phyloP scores from a whole-genome alignment of 2,329 filamentous ascomycete species.

The Didymosphaeria variabile region DNA sequence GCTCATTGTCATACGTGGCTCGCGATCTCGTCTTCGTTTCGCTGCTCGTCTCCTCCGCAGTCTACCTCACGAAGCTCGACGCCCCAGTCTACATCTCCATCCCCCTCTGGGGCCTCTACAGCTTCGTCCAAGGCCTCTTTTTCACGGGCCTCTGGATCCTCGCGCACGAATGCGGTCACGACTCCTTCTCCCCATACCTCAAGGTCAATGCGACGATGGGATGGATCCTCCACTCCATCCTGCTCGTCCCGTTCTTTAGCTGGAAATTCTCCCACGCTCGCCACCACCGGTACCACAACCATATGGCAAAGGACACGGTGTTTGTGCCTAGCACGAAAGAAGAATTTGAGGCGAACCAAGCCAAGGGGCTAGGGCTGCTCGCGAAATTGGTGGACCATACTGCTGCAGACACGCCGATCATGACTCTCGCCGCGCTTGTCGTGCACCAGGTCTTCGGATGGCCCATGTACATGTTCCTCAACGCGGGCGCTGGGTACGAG shows the following conservation, averaged over 20 bases:
- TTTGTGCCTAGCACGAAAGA: constrained; percentile 35
- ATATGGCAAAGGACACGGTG: constrained; percentile 69
- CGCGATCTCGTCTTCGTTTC: constrained; percentile 26
- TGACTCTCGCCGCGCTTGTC: constrained; percentile 63
- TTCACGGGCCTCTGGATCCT: constrained; percentile 73
- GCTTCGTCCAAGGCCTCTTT: constrained; percentile 70
- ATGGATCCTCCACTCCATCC: constrained; percentile 70
- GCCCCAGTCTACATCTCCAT: constrained; percentile 24
- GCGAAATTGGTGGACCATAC: constrained; percentile 41
- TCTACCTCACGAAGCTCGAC: constrained; percentile 23
- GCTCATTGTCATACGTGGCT: constrained; percentile 34
- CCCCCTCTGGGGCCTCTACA: constrained; percentile 64
- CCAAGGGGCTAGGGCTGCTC: background rate
- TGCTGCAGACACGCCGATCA: constrained; percentile 68
- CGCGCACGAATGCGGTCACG: constrained; percentile 76
- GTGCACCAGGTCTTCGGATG: constrained; percentile 70
- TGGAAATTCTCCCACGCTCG: constrained; percentile 76
- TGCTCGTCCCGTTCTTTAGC: constrained; percentile 75
- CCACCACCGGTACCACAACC: constrained; percentile 74
- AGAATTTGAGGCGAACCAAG: constrained; percentile 1
- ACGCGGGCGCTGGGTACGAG: constrained; percentile 45
- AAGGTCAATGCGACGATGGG: constrained; percentile 69
- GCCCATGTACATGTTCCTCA: constrained; percentile 69
- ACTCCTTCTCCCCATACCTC: constrained; percentile 68
- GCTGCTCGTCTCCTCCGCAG: constrained; percentile 14